phyloP scores from a whole-genome alignment of 2,329 filamentous ascomycete species.

The Phaeomoniella chlamydospora region DNA sequence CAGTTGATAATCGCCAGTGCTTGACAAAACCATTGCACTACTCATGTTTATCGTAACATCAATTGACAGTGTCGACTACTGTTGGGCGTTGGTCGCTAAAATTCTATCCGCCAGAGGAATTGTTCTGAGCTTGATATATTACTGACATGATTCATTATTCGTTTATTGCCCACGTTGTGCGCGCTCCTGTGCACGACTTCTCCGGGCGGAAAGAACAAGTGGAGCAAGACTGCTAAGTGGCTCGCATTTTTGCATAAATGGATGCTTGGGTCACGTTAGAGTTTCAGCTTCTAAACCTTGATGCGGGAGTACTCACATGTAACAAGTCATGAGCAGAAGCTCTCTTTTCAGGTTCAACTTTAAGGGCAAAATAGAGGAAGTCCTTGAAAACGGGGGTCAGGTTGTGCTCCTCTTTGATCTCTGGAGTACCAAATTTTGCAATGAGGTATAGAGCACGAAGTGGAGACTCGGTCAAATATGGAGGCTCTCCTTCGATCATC shows the following conservation, averaged over 20 bases:
- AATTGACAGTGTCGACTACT: too few relatives aligned
- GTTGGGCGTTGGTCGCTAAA: too few relatives aligned
- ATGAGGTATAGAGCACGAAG: constrained; percentile 89
- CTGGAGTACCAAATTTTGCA: constrained; percentile 87
- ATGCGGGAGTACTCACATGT: constrained; percentile 47
- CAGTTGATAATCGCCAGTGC: too few relatives aligned
- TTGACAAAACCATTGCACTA: too few relatives aligned
- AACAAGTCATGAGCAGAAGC: constrained; percentile 88
- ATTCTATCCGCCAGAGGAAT: too few relatives aligned
- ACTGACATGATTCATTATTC: background rate
- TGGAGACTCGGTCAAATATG: constrained; percentile 89
- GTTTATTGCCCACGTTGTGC: constrained; percentile 42
- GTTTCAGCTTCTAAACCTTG: constrained; percentile 2
- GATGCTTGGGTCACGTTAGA: constrained; percentile 42
- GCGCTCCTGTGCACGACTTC: constrained; percentile 76
- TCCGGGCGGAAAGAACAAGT: constrained; percentile 70
- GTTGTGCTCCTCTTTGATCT: constrained; percentile 83
- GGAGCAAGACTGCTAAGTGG: constrained; percentile 67
- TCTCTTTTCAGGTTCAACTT: constrained; percentile 93
- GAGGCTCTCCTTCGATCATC: constrained; percentile 98
- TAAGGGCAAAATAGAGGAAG: constrained; percentile 83
- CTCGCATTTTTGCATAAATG: constrained; percentile 65
- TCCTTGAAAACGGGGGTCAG: constrained; percentile 73
- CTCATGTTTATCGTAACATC: too few relatives aligned
- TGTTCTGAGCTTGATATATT: background rate